A percentile compares a stretch with the other conserved stretches of the same genome.
Conservation (phyloP, 352 stramenopile species). For the Globisporangium cederbergense region DNA sequence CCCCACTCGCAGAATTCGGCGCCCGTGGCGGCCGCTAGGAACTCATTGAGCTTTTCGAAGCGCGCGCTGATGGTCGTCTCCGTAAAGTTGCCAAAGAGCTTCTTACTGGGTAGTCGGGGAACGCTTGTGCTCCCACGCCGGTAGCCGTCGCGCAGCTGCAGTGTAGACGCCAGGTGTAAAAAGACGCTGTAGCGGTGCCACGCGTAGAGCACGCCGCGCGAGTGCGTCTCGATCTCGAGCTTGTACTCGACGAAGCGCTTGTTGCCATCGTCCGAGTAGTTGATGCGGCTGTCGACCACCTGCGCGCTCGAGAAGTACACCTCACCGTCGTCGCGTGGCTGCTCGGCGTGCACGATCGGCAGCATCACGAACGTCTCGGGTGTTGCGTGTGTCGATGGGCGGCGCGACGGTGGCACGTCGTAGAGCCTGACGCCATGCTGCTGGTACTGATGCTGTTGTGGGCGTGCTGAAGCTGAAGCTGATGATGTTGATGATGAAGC, state of each 20-base stretch:
- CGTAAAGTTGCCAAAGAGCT: slow-evolving; percentile 37
- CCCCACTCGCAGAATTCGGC: slow-evolving; percentile 45
- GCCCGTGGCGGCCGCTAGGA: slow-evolving; percentile 38
- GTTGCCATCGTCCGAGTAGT: slow-evolving; percentile 10
- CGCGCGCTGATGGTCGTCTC: slow-evolving; percentile 42
- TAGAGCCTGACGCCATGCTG: slow-evolving; percentile 14
- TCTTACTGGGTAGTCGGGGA: slow-evolving; percentile 40
- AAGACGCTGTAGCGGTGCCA: slow-evolving; percentile 54
- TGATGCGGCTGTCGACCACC: slow-evolving; percentile 18
- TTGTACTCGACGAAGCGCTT: slow-evolving; percentile 48
- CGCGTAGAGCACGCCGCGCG: slow-evolving; percentile 36
- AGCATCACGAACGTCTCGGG: background rate
- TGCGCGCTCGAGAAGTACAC: slow-evolving; percentile 15
- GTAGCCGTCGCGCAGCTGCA: slow-evolving; percentile 40
- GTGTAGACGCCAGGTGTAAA: slow-evolving; percentile 32
- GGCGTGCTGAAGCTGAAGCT: background rate
- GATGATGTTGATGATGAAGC: background rate
- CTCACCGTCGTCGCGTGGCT: slow-evolving; percentile 1
- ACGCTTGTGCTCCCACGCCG: slow-evolving; percentile 23
- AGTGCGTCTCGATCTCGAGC: slow-evolving; percentile 44
- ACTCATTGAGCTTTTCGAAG: slow-evolving; percentile 42
- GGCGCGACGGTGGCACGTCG: background rate
- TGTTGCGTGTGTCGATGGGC: background rate
- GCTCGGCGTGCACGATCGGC: background rate
- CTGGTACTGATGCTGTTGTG: background rate